Percentiles rank a stretch among this genome's conserved stretches.
Conservation (phyloP, 768 basidiomycete species). For the Gautieria morchelliformis region DNA sequence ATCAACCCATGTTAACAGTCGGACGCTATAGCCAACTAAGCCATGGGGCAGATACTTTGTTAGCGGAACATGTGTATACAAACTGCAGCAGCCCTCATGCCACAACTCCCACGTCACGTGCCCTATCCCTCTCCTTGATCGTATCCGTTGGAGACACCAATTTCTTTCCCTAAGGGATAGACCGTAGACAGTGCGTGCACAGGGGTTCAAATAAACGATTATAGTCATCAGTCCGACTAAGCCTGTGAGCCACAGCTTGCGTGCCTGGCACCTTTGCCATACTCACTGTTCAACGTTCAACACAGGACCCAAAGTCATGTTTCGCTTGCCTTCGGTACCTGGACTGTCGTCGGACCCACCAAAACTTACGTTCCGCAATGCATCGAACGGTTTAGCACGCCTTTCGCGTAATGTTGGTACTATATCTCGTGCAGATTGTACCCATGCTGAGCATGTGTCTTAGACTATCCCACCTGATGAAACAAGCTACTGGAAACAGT, state of each 20-base stretch:
- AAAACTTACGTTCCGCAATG: slow-evolving; percentile 5
- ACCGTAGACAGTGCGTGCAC: too few species aligned
- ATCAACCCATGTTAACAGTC: background rate
- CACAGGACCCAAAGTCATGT: background rate
- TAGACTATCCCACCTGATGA: slow-evolving; percentile 3
- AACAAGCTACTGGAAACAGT: slow-evolving; percentile 8
- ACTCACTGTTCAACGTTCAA: background rate
- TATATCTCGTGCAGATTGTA: background rate
- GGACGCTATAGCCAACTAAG: slow-evolving; percentile 8
- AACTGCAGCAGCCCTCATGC: too few species aligned
- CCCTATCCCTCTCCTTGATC: too few species aligned
- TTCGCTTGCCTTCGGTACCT: slow-evolving; percentile 5
- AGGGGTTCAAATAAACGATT: too few species aligned
- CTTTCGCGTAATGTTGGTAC: background rate
- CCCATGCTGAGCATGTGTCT: background rate
- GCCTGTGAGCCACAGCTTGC: too few species aligned
- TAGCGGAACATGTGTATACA: too few species aligned
- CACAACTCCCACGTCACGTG: too few species aligned
- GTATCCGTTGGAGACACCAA: too few species aligned
- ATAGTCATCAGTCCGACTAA: too few species aligned
- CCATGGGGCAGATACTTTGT: background rate
- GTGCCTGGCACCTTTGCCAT: too few species aligned
- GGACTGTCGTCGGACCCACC: slow-evolving; percentile 4
- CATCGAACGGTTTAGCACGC: slow-evolving; percentile 5
- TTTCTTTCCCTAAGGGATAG: too few species aligned